phyloP scores from a whole-genome alignment of 2,329 filamentous ascomycete genomes.

The Plectosphaerella sp. region DNA sequence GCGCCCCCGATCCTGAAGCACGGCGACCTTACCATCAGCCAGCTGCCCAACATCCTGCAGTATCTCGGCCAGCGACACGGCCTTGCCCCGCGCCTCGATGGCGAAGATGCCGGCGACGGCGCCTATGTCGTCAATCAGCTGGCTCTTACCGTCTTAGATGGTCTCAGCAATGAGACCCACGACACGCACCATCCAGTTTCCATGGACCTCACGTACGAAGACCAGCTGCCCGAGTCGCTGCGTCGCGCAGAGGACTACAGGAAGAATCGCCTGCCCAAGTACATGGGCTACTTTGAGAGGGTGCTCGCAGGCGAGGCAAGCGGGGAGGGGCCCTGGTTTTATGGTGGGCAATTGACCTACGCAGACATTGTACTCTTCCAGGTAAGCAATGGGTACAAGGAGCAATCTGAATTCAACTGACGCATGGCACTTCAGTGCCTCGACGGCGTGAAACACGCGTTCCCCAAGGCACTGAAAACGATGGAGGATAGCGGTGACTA shows the following conservation, averaged over 20 bases:
- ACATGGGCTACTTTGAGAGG: constrained; percentile 65
- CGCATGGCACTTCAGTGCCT: constrained; percentile 31
- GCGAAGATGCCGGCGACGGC: constrained; percentile 33
- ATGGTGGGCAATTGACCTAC: constrained; percentile 61
- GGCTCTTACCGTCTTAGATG: constrained; percentile 66
- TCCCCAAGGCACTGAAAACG: constrained; percentile 59
- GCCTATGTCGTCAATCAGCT: constrained; percentile 59
- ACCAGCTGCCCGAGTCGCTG: constrained; percentile 66
- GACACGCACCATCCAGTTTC: constrained; percentile 72
- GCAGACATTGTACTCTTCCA: constrained; percentile 74
- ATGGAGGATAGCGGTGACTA: constrained; percentile 54
- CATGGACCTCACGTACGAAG: constrained; percentile 60
- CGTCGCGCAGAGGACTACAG: constrained; percentile 54
- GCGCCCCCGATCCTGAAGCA: constrained; percentile 64
- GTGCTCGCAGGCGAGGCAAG: constrained; percentile 55
- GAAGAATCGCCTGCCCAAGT: constrained; percentile 64
- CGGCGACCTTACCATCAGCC: constrained; percentile 57
- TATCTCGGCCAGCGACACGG: constrained; percentile 62
- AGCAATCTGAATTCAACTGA: neutral
- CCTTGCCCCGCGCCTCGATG: constrained; percentile 42
- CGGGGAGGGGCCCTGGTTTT: constrained; percentile 59
- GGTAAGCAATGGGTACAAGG: constrained; percentile 29
- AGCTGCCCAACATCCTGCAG: constrained; percentile 68
- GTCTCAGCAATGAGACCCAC: constrained; percentile 66
- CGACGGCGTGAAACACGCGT: constrained; percentile 60